phyloP scores from a whole-genome alignment of 2,329 filamentous ascomycete genomes.

The Xenoacremonium recifei region DNA sequence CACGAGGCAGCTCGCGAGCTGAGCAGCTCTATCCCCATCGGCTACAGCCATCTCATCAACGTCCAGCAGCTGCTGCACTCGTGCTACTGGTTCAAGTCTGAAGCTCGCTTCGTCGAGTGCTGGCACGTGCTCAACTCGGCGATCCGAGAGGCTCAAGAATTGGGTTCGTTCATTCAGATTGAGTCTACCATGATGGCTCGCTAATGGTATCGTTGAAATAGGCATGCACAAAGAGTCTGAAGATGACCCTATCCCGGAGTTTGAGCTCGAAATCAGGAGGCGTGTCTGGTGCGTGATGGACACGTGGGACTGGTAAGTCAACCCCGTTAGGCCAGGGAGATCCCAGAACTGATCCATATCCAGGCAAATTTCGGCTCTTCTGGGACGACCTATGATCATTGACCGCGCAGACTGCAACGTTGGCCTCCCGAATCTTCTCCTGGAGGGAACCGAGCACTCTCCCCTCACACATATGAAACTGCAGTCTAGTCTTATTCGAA shows the following conservation, averaged over 20 bases:
- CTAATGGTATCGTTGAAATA: constrained; percentile 12
- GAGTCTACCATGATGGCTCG: neutral
- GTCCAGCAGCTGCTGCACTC: constrained; percentile 37
- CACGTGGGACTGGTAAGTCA: constrained; percentile 37
- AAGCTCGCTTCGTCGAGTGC: constrained; percentile 35
- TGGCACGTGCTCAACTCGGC: constrained; percentile 37
- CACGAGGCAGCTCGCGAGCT: constrained; percentile 34
- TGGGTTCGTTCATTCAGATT: constrained; percentile 22
- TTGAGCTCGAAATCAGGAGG: constrained; percentile 35
- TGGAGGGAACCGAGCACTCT: constrained; percentile 31
- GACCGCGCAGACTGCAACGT: constrained; percentile 33
- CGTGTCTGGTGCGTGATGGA: constrained; percentile 37
- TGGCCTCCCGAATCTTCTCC: constrained; percentile 29
- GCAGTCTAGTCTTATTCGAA: constrained; percentile 32
- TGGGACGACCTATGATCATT: constrained; percentile 34
- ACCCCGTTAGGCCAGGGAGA: too few relatives aligned
- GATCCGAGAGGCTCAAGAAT: constrained; percentile 35
- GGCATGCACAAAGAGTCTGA: constrained; percentile 31
- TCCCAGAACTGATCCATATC: neutral
- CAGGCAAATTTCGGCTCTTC: constrained; percentile 36
- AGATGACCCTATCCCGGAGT: constrained; percentile 26
- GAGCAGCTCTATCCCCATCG: constrained; percentile 30
- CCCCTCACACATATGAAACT: constrained; percentile 36
- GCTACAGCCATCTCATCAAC: constrained; percentile 31
- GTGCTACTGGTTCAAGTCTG: constrained; percentile 37